Percentiles rank a stretch among this genome's conserved stretches.
Conservation (phyloP, 1,139 yeast species). For the Cylindricascospora bacillispora region DNA sequence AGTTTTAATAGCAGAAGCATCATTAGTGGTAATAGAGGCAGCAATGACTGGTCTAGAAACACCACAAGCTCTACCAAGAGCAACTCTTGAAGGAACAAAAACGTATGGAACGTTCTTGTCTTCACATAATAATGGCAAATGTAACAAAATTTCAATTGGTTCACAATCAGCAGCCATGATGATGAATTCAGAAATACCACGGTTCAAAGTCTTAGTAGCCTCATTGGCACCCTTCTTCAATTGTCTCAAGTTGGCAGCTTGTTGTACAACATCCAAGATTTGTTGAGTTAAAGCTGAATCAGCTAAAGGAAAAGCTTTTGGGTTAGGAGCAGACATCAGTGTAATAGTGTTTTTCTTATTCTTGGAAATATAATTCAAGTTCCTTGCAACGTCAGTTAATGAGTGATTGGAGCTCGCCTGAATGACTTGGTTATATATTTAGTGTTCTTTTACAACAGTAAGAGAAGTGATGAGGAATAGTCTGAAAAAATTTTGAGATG, state of each 20-base stretch:
- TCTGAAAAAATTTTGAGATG: no score
- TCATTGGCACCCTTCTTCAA: constrained; percentile 99
- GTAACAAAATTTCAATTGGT: constrained; percentile 96
- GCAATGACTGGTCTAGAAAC: constrained; percentile 99
- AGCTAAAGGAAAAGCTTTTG: constrained; percentile 97
- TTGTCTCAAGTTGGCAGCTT: constrained; percentile 95
- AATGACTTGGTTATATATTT: no score
- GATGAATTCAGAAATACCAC: constrained; percentile 99
- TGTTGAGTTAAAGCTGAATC: constrained; percentile 92
- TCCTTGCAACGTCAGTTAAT: constrained; percentile 39
- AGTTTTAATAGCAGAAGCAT: constrained; percentile 93
- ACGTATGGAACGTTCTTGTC: constrained; percentile 99
- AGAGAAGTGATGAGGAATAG: no score
- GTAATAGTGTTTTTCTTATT: constrained; percentile 28
- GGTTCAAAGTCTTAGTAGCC: constrained; percentile 98
- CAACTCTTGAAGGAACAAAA: constrained; percentile 96
- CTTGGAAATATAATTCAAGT: constrained; percentile 29
- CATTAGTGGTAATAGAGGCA: constrained; percentile 96
- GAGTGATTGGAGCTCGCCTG: constrained; percentile 24
- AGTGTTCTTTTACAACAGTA: no score
- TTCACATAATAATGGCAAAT: constrained; percentile 94
- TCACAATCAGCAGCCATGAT: constrained; percentile 99
- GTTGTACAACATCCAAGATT: constrained; percentile 95
- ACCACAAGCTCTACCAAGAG: constrained; percentile 99
- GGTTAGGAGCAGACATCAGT: constrained; percentile 56